A percentile compares a stretch with the other conserved stretches of the same genome.
Evolutionary conservation across 2,329 filamentous ascomycete species (phyloP).

Genomic region (Ploettnerulaceae sp.): DNA sequence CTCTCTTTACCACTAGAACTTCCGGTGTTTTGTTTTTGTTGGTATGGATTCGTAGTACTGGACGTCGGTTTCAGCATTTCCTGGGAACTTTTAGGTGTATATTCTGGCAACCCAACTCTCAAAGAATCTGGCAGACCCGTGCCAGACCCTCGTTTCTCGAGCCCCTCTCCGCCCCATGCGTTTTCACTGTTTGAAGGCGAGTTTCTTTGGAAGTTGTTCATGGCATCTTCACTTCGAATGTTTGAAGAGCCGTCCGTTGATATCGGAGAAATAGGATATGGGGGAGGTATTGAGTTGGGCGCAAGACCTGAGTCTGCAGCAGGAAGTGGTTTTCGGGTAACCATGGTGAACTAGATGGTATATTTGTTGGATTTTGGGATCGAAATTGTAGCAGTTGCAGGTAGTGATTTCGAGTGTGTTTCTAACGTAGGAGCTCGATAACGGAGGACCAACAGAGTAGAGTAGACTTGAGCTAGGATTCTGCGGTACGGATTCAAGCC

Average conservation of each 20-base stretch:
- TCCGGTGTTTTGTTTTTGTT: constrained; percentile 23
- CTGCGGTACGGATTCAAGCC: too few relatives aligned
- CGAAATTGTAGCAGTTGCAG: too few relatives aligned
- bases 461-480: too few relatives aligned
- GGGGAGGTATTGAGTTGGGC: constrained; percentile 13
- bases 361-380: not conserved
- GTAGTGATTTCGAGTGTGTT: too few relatives aligned
- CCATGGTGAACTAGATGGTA: constrained; percentile 21
- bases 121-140: constrained; percentile 27
- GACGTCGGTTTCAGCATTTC: constrained; percentile 20
- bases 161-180: constrained; percentile 24
- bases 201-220: constrained; percentile 16
- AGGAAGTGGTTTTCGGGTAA: constrained; percentile 31
- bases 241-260: constrained; percentile 8
- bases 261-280: constrained; percentile 28
- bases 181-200: constrained; percentile 21
- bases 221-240: constrained; percentile 19
- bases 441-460: too few relatives aligned
- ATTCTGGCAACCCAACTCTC: constrained; percentile 25
- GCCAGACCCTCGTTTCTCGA: constrained; percentile 7
- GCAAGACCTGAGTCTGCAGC: constrained; percentile 13
- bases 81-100: constrained; percentile 24
- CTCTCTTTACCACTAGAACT: constrained; percentile 23
- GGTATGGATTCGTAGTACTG: constrained; percentile 31
- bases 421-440: too few relatives aligned